phyloP scores from a whole-genome alignment of 768 basidiomycete genomes.

The Polyporus arcularius region DNA sequence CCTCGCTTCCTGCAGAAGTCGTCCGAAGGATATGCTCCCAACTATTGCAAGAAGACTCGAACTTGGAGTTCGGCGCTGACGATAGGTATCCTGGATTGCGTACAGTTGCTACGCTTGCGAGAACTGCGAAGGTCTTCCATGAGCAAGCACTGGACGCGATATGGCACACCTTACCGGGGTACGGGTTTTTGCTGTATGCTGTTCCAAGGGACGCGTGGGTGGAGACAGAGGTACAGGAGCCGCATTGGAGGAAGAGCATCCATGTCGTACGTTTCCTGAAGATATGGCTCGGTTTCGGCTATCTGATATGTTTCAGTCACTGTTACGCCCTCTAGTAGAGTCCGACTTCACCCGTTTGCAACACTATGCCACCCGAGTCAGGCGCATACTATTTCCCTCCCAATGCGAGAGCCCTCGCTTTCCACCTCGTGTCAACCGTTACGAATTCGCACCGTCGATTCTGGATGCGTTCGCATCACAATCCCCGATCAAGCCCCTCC shows the following conservation, averaged over 20 bases:
- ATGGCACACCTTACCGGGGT: neutral
- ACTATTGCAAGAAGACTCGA: too few relatives aligned
- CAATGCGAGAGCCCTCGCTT: neutral
- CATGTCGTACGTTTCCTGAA: neutral
- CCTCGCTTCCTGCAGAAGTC: too few relatives aligned
- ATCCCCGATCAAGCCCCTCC: neutral
- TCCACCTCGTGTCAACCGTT: neutral
- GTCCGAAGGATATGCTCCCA: too few relatives aligned
- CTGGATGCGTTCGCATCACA: neutral
- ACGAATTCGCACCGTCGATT: neutral
- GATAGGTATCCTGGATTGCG: too few relatives aligned
- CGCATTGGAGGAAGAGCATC: neutral
- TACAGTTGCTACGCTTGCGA: neutral
- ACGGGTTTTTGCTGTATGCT: neutral
- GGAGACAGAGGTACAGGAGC: neutral
- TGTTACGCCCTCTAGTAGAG: neutral
- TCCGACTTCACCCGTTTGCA: neutral
- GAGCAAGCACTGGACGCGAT: constrained; percentile 1
- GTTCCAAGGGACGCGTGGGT: neutral
- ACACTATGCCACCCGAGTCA: neutral
- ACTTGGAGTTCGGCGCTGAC: too few relatives aligned
- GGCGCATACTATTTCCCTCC: neutral
- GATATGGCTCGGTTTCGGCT: too few relatives aligned
- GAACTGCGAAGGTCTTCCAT: constrained; percentile 4
- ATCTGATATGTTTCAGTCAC: too few relatives aligned